Percentiles rank a stretch among this genome's conserved stretches.
Conservation (phyloP, 2,329 filamentous ascomycete species). For the Pseudogymnoascus sp. region DNA sequence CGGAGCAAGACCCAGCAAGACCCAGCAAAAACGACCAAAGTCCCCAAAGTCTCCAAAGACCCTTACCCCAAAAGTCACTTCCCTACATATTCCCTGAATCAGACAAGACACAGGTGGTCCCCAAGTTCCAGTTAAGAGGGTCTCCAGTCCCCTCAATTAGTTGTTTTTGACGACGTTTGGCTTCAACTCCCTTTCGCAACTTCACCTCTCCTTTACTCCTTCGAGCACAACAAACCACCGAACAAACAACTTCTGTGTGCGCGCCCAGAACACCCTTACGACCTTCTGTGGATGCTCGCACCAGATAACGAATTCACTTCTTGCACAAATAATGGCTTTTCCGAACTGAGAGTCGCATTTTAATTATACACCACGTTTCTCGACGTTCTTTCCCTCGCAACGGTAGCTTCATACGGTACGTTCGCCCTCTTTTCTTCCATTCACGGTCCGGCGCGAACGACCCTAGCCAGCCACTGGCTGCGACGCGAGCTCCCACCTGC, state of each 20-base stretch:
- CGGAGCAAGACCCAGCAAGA: conserved; percentile 1
- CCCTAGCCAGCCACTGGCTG: neutral
- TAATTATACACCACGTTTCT: neutral
- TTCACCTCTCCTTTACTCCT: neutral
- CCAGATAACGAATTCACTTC: neutral
- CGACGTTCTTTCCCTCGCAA: conserved; percentile 1
- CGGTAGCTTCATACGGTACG: neutral
- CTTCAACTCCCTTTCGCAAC: conserved; percentile 4
- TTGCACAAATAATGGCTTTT: neutral
- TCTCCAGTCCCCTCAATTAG: neutral
- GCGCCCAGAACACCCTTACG: neutral
- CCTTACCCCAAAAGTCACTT: neutral
- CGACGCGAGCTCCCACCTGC: neutral
- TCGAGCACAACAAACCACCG: neutral
- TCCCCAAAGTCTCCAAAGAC: neutral
- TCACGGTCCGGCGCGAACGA: neutral
- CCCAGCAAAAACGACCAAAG: neutral
- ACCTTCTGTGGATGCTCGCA: neutral
- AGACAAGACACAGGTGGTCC: neutral
- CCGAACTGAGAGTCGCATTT: neutral
- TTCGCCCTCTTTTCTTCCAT: neutral
- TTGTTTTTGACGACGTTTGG: neutral
- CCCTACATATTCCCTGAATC: neutral
- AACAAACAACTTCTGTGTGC: neutral
- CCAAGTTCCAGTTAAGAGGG: conserved; percentile 4